phyloP scores from a whole-genome alignment of 2,329 filamentous ascomycete genomes.

The Stachybotrys chartarum region DNA sequence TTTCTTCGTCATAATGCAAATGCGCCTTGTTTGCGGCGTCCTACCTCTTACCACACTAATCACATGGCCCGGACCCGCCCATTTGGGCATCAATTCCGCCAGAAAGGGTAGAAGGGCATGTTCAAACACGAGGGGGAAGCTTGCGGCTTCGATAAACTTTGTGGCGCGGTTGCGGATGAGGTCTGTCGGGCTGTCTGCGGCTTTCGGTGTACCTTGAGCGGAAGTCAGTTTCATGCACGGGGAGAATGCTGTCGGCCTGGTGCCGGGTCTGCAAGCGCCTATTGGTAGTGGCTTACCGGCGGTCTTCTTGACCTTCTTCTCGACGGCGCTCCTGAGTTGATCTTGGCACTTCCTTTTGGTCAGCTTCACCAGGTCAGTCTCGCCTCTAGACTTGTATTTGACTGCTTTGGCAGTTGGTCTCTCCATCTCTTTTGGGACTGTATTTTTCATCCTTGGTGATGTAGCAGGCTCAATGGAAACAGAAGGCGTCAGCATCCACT shows the following conservation, averaged over 20 bases:
- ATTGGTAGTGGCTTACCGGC: constrained; percentile 11
- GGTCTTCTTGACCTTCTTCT: constrained; percentile 24
- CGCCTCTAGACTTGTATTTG: constrained; percentile 3
- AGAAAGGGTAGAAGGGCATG: constrained; percentile 36
- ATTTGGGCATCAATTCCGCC: constrained; percentile 31
- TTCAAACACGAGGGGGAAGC: constrained; percentile 34
- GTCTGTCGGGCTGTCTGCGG: constrained; percentile 24
- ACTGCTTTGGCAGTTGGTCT: not conserved
- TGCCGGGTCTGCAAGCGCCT: not conserved
- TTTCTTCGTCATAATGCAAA: constrained; percentile 32
- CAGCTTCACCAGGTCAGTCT: constrained; percentile 14
- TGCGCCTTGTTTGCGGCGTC: constrained; percentile 23
- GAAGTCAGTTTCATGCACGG: not conserved
- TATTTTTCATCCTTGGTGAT: not conserved
- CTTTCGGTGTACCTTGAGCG: constrained; percentile 15
- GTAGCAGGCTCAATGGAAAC: not conserved
- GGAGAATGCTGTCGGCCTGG: not conserved
- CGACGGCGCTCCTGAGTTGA: constrained; percentile 24
- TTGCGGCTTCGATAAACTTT: constrained; percentile 22
- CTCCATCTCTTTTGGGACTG: not conserved
- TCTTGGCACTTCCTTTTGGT: constrained; percentile 29
- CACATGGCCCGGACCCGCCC: constrained; percentile 31
- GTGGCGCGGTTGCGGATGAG: constrained; percentile 16
- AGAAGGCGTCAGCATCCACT: constrained; percentile 18
- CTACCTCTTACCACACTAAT: constrained; percentile 30